A percentile compares a stretch with the other conserved stretches of the same genome.
These are phyloP conservation scores for Cutaneotrichosporon cavernicola DNA, from an alignment of 1,284 basidiomycete genomes.

Conservation along the genomic window DNA sequence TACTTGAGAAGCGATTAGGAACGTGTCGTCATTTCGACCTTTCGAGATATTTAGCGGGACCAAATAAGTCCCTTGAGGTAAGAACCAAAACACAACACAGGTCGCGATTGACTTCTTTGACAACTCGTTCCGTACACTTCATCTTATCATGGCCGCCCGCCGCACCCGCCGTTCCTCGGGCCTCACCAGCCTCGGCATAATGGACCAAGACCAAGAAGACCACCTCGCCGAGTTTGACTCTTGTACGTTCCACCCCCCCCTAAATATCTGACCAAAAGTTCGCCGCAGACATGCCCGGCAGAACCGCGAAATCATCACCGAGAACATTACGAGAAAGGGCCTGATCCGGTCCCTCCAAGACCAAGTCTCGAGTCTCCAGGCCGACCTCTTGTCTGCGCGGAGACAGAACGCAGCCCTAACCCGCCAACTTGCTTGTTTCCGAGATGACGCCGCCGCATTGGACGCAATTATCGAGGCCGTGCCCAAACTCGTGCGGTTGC, in stretches of 20 bases:
- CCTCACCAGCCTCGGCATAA: background rate
- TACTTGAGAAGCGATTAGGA: background rate
- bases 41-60: background rate
- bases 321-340: constrained; percentile 23
- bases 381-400: constrained; percentile 19
- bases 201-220: background rate
- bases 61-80: background rate
- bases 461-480: constrained; percentile 16
- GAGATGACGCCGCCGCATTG: constrained; percentile 8
- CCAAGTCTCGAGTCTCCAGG: constrained; percentile 22
- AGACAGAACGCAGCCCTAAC: constrained; percentile 12
- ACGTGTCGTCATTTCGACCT: background rate
- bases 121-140: background rate
- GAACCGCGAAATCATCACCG: constrained; percentile 26
- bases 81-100: background rate
- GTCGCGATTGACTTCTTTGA: constrained; percentile 1
- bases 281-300: constrained; percentile 23
- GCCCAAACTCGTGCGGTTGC: constrained; percentile 16
- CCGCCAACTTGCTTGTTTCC: constrained; percentile 5
- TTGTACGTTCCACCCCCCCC: background rate
- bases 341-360: constrained; percentile 17
- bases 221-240: constrained; percentile 9
- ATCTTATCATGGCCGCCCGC: constrained; percentile 4
- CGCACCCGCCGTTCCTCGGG: constrained; percentile 13
- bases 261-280: constrained; percentile 18